phyloP scores from a whole-genome alignment of 352 stramenopile genomes.

The Phytophthora pisi region DNA sequence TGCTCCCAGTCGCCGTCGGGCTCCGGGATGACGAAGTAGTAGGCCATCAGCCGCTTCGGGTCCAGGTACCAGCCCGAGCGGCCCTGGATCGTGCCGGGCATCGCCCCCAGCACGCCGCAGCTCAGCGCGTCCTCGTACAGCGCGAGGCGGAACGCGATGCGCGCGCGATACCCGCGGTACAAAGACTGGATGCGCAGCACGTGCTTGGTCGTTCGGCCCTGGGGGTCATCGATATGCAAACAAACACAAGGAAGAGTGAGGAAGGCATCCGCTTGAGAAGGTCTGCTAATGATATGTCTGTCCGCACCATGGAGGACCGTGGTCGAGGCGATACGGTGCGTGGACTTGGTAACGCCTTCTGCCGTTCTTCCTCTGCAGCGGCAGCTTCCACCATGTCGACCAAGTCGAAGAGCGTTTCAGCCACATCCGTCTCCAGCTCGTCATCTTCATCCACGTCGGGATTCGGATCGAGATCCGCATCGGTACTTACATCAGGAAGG shows the following conservation, averaged over 20 bases:
- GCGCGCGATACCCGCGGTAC: constrained; percentile 57
- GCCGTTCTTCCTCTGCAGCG: constrained; percentile 13
- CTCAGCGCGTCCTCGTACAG: constrained; percentile 71
- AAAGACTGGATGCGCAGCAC: constrained; percentile 58
- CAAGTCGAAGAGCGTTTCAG: constrained; percentile 54
- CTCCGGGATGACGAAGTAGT: constrained; percentile 71
- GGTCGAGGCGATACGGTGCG: constrained; percentile 25
- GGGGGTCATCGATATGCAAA: not conserved
- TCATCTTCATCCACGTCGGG: constrained; percentile 19
- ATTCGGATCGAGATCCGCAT: not conserved
- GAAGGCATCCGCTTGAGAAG: not conserved
- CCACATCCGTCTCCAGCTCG: constrained; percentile 44
- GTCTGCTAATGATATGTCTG: not conserved
- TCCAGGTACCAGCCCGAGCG: constrained; percentile 79
- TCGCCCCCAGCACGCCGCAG: constrained; percentile 71
- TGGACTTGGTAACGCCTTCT: constrained; percentile 7
- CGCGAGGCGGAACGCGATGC: constrained; percentile 58
- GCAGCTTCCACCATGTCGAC: constrained; percentile 35
- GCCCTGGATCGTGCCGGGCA: constrained; percentile 71
- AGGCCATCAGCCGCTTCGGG: constrained; percentile 71
- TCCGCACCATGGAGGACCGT: constrained; percentile 19
- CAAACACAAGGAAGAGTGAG: not conserved
- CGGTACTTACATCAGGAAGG: not conserved
- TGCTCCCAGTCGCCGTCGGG: constrained; percentile 69
- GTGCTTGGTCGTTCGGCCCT: constrained; percentile 17